Base-by-base conservation (phyloP, 352 stramenopile species). In the Hyaloperonospora brassicae region DNA sequence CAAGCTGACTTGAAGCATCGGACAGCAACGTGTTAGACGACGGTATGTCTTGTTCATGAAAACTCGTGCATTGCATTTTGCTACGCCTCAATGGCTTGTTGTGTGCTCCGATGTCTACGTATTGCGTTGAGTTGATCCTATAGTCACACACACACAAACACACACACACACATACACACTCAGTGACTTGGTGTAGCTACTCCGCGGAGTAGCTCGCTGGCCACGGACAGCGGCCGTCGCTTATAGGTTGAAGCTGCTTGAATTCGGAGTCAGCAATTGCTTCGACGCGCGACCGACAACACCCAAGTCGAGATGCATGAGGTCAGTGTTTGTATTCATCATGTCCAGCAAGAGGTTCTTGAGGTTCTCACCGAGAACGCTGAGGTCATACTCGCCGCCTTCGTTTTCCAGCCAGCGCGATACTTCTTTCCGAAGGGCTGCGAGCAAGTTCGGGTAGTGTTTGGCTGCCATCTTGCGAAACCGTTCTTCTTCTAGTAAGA, bases 301-400 rank as follows among this genome's bases (percentile, higher is more conserved):
- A 5, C 64, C 74, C 7, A 95, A 66, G 45, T 92, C 79, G 12
- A 92, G 55, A 45, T 95, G 84, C 79, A 95, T 91, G 8, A 95
- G 66, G 7, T 69, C 77, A 1, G 81, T 95, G 59, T 93, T 64
- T 1, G 72, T 84, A 49, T 89, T 87, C 69, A 93, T 77, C 79
- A 88, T 92, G 41, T 92, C 76, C 31, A 83, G 30, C 3, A 95
- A 31, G 9, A 89, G 53, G 0, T 70, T 76, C 54, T 91, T 88
- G 45, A 95, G 66, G 22, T 87, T 70, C 14, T 84, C 63, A 23
- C 84, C 81, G 4, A 94, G 66, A 21, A 94, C 64, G 17, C 69
- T 72, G 43, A 90, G 54, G 30, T 94, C 70, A 31, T 79, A 94
- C 35, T 88, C 78, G 27, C 74, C 72, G 39, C 76, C 62, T 64